A percentile compares a stretch with the other conserved stretches of the same genome.
Conservation (phyloP, 208 protist genomes). For the Wallacemonas sp. region DNA sequence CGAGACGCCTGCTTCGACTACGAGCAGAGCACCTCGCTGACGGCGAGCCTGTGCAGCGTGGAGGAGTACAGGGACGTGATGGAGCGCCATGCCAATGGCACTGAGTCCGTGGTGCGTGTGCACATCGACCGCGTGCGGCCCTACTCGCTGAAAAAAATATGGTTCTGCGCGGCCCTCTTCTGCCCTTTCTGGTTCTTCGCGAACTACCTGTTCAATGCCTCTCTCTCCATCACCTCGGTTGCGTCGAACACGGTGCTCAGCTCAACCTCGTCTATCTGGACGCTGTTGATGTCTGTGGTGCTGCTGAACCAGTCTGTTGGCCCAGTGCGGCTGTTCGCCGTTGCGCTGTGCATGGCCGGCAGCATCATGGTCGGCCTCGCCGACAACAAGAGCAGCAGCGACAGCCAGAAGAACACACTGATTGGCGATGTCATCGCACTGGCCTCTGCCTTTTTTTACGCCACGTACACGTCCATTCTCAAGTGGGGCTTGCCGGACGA, state of each 20-base stretch:
- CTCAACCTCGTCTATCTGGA: slow-evolving; percentile 87
- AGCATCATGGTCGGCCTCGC: slow-evolving; percentile 68
- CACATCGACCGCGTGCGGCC: slow-evolving; percentile 43
- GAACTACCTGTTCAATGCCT: slow-evolving; percentile 93
- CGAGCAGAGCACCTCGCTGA: background rate
- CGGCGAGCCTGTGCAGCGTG: slow-evolving; percentile 13
- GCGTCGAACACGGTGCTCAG: slow-evolving; percentile 90
- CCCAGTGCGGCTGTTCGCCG: slow-evolving; percentile 50
- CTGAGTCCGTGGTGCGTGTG: slow-evolving; percentile 20
- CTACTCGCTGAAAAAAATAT: slow-evolving; percentile 76
- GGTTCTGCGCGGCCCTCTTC: slow-evolving; percentile 72
- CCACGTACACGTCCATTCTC: slow-evolving; percentile 86
- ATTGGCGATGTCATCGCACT: slow-evolving; percentile 74
- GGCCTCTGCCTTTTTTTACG: slow-evolving; percentile 88
- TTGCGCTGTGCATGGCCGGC: slow-evolving; percentile 69
- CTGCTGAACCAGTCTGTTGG: slow-evolving; percentile 64
- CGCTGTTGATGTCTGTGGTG: slow-evolving; percentile 74
- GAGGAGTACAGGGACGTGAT: slow-evolving; percentile 17
- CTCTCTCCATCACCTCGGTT: slow-evolving; percentile 84
- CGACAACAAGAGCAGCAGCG: slow-evolving; percentile 33
- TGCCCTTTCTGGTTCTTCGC: slow-evolving; percentile 91
- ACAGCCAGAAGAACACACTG: slow-evolving; percentile 33
- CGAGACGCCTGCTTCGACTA: slow-evolving; percentile 21
- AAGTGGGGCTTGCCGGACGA: slow-evolving; percentile 83
- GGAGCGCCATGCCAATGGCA: background rate